Base-by-base conservation (phyloP, 2,329 filamentous ascomycete genomes). In the Dothistroma septosporum region DNA sequence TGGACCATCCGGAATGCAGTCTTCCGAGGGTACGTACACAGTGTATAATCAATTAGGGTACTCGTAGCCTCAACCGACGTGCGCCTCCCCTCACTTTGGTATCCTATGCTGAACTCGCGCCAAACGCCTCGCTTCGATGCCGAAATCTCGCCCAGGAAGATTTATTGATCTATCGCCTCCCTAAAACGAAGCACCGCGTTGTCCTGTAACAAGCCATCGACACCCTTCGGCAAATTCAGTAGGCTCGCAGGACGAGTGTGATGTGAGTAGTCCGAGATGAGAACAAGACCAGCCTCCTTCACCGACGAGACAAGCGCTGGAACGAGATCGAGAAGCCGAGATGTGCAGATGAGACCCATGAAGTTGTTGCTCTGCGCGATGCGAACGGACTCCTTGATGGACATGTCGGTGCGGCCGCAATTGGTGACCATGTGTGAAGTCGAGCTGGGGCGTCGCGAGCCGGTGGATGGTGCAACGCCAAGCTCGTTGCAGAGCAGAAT, bases 331-430 rank as follows among this genome's bases (percentile, higher is more conserved):
- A 99, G 76, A 65, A 99, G 81, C 67, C 89, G 85, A 33, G 91
- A 93, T 68, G 88, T 92, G 77, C 92, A 97, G 62, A 97, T 90
- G 71, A 99, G 75, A 2, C 94, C 94, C 94, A 99, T 99, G 67
- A 99, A 91, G 74, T 99, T 99, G 74, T 99, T 99, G 73, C 88
- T 90, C 76, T 95, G 90, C 22, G 93, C 92, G 72, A 96, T 91
- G 65, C 92, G 85, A 14, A 97, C 94, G 4, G 91, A 91, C 74
- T 99, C 93, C 78, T 97, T 99, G 67, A 97, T 91, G 6, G 91
- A 96, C 66, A 88, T 88, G 14, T 88, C 89, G 53, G 87, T 85
- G 59, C 88, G 83, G 16, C 90, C 91, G 66, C 86, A 90, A 67
- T 82, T 84, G 49, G 79, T 72, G 50, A 84, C 72, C 59, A 76